phyloP scores from a whole-genome alignment of 768 basidiomycete species.

The Auricularia sp. region DNA sequence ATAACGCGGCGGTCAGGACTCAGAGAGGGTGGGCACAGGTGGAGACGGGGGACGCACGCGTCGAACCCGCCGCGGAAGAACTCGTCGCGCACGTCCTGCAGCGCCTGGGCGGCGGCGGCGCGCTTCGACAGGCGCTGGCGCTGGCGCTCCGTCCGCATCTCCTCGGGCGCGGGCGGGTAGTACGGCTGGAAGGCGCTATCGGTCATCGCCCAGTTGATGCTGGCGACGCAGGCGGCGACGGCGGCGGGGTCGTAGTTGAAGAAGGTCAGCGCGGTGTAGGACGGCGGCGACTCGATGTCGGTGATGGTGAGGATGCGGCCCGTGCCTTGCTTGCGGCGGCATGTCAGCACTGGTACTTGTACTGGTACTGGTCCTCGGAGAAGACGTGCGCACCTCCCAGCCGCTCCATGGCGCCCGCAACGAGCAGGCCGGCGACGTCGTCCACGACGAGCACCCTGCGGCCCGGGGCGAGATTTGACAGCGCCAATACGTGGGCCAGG shows the following conservation, averaged over 20 bases:
- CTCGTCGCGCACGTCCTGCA: conserved; percentile 63
- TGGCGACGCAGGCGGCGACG: conserved; percentile 44
- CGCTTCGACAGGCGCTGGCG: conserved; percentile 66
- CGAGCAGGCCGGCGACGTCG: conserved; percentile 81
- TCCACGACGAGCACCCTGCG: conserved; percentile 86
- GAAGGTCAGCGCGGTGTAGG: conserved; percentile 68
- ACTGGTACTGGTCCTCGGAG: no score
- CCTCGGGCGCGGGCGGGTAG: conserved; percentile 49
- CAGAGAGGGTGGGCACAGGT: no score
- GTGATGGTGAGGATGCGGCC: conserved; percentile 79
- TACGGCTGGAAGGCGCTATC: conserved; percentile 64
- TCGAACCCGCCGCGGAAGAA: conserved; percentile 85
- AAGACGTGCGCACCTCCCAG: conserved; percentile 55
- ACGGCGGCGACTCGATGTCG: conserved; percentile 86
- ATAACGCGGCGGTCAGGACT: background rate
- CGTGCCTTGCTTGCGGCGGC: conserved; percentile 39
- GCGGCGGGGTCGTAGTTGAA: conserved; percentile 74
- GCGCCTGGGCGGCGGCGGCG: conserved; percentile 52
- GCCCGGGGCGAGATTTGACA: conserved; percentile 76
- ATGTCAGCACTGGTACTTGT: no score
- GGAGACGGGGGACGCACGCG: conserved; percentile 39
- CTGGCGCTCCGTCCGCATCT: conserved; percentile 63
- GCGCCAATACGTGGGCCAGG: conserved; percentile 76
- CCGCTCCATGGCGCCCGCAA: conserved; percentile 75
- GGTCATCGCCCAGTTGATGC: conserved; percentile 86